Base-by-base conservation (phyloP, 257 asterid genomes). In the Rehmannia glutinosa region DNA sequence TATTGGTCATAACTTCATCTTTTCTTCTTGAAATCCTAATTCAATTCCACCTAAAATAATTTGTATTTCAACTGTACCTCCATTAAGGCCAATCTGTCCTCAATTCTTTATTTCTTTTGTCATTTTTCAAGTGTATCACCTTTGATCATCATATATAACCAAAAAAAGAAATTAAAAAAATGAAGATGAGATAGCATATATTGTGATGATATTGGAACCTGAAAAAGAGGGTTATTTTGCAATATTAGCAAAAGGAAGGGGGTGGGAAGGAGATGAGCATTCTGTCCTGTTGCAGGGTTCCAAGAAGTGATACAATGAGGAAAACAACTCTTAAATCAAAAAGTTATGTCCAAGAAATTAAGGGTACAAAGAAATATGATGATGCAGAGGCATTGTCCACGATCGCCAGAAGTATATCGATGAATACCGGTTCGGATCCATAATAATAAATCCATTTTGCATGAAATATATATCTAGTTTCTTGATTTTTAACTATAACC, bases 371-470 rank as follows among this genome's bases (percentile, higher is more conserved):
- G 2, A 73, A 72, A 41, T 69, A 72, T 39, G 91, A 82, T 47
- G 88, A 81, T 41, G 50, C 66, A 9, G 86, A 76, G n/a, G 78
- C 80, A 0, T 70, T 77, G n/a, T 65, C 88, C 33, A 9, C 79
- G 32, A 76, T 84, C 39, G 62, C 73, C 50, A 73, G 87, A 52
- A 90, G 96, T 70, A 27, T 77, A 17, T 80, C 97, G 1, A 75
- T 88, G 88, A 79, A 75, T 32, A 16, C 92, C 49, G 93, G 97
- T 89, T n/a, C n/a, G n/a, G 30, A 27, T 71, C 55, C 17, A 17
- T 25, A 19, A 5, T 11, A 8, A 20, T 28, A 32, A 32, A 10
- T 21, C 19, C 17, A 55, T 55, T 25, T 11, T 60, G 15, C n/a
- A 11, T 39, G n/a, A n/a, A n/a, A n/a, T n/a, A 8, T n/a, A 39